These are phyloP conservation scores for Pseudogymnoascus verrucosus DNA, from an alignment of 2,329 filamentous ascomycete genomes.

Conservation along the genomic window DNA sequence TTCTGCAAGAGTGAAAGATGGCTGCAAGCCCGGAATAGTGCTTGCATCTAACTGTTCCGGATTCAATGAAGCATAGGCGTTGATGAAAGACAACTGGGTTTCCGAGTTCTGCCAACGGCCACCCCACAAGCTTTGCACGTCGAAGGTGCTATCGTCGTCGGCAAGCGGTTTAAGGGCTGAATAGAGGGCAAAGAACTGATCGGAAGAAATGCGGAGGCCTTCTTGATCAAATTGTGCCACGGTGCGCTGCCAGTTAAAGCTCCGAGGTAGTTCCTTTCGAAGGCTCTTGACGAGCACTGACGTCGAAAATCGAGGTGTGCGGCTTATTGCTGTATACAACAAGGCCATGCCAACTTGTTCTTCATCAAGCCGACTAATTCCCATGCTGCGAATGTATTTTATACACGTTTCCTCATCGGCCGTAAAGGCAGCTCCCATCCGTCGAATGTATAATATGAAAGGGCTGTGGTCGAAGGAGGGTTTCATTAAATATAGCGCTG, in stretches of 20 bases:
- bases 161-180: constrained; percentile 69
- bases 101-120: constrained; percentile 78
- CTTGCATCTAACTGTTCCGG: constrained; percentile 73
- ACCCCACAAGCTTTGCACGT: constrained; percentile 86
- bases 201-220: constrained; percentile 63
- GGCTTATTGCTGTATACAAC: constrained; percentile 55
- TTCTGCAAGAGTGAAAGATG: constrained; percentile 62
- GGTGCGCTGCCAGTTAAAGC: constrained; percentile 65
- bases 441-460: constrained; percentile 62
- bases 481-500: constrained; percentile 61
- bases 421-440: constrained; percentile 66
- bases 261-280: constrained; percentile 50
- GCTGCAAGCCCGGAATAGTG: constrained; percentile 72
- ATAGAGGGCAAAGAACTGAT: constrained; percentile 77
- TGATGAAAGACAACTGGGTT: constrained; percentile 88
- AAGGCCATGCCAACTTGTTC: constrained; percentile 77
- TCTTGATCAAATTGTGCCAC: constrained; percentile 75
- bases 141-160: constrained; percentile 51
- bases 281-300: constrained; percentile 52
- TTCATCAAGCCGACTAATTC: constrained; percentile 59
- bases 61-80: constrained; percentile 71
- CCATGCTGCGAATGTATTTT: constrained; percentile 44
- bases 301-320: constrained; percentile 45
- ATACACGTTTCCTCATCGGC: constrained; percentile 61
- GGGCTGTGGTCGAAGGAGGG: constrained; percentile 53